A percentile compares a stretch with the other conserved stretches of the same genome.
Conservation (phyloP, 371 early-diverging fungal species). For the Nematocida sp. region DNA sequence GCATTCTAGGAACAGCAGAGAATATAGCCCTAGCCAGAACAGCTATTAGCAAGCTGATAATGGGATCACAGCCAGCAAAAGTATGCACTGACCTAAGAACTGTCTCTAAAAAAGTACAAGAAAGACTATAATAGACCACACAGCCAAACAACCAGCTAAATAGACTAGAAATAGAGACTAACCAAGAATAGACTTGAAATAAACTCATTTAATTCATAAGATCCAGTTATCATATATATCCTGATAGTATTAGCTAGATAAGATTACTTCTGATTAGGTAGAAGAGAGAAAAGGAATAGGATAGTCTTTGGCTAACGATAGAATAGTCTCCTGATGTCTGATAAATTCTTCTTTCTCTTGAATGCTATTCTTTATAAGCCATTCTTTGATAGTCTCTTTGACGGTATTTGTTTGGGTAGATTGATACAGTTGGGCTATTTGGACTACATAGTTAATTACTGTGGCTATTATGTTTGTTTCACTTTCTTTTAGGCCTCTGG, state of each 20-base stretch:
- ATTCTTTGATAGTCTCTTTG: conserved; percentile 8
- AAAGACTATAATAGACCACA: conserved; percentile 31
- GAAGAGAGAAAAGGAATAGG: neutral
- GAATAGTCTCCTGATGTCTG: neutral
- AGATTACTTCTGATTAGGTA: neutral
- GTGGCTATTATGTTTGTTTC: conserved; percentile 78
- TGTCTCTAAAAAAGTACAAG: conserved; percentile 60
- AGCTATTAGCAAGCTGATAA: conserved; percentile 81
- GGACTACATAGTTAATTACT: conserved; percentile 66
- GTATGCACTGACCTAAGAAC: conserved; percentile 69
- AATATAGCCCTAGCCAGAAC: conserved; percentile 91
- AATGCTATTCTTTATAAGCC: neutral
- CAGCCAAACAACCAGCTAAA: too few relatives aligned
- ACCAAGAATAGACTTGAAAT: neutral
- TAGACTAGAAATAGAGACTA: too few relatives aligned
- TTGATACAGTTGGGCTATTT: neutral
- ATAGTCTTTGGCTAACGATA: neutral
- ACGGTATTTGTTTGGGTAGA: neutral
- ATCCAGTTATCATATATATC: too few relatives aligned
- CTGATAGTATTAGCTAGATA: neutral
- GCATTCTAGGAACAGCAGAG: conserved; percentile 85
- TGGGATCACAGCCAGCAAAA: conserved; percentile 93
- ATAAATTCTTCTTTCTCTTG: neutral
- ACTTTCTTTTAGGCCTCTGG: conserved; percentile 74
- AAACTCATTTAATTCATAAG: neutral